Percentiles rank a stretch among this genome's conserved stretches.
Evolutionary conservation across 139 green algal genomes (phyloP).

Genomic region (Chlorella ohadii): DNA sequence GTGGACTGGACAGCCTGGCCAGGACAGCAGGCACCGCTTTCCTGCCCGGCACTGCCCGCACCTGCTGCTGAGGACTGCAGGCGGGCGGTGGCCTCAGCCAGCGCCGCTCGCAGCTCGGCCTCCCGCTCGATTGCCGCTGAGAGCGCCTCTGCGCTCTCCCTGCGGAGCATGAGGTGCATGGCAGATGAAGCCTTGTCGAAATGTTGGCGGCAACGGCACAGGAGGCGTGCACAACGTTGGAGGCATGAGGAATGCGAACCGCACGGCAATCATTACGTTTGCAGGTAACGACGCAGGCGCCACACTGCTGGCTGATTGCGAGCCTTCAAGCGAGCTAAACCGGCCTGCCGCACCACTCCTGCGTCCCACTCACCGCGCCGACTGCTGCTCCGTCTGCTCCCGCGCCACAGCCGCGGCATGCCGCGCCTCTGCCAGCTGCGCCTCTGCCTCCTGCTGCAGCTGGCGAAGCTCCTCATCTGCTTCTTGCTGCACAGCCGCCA

Average conservation of each 20-base stretch:
- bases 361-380: slow-evolving; percentile 27
- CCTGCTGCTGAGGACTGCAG: slow-evolving; percentile 34
- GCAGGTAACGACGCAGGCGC: too few relatives aligned
- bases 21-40: neutral
- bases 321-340: too few relatives aligned
- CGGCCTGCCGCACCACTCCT: too few relatives aligned
- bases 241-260: too few relatives aligned
- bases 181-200: too few relatives aligned
- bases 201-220: too few relatives aligned
- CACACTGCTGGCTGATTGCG: too few relatives aligned
- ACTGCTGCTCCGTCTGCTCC: neutral
- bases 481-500: slow-evolving; percentile 1
- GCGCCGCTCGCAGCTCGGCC: slow-evolving; percentile 29
- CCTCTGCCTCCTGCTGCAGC: slow-evolving; percentile 1
- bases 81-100: slow-evolving; percentile 34
- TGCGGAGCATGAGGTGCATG: neutral
- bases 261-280: too few relatives aligned
- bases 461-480: slow-evolving; percentile 23
- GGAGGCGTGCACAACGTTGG: too few relatives aligned
- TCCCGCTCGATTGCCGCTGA: slow-evolving; percentile 51
- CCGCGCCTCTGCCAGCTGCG: slow-evolving; percentile 26
- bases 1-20: too few relatives aligned
- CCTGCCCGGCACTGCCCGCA: neutral
- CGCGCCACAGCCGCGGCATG: slow-evolving; percentile 18
- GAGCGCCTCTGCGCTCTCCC: slow-evolving; percentile 40